Conservation (phyloP, 2,329 filamentous ascomycete species). For the Beauveria medogensis region DNA sequence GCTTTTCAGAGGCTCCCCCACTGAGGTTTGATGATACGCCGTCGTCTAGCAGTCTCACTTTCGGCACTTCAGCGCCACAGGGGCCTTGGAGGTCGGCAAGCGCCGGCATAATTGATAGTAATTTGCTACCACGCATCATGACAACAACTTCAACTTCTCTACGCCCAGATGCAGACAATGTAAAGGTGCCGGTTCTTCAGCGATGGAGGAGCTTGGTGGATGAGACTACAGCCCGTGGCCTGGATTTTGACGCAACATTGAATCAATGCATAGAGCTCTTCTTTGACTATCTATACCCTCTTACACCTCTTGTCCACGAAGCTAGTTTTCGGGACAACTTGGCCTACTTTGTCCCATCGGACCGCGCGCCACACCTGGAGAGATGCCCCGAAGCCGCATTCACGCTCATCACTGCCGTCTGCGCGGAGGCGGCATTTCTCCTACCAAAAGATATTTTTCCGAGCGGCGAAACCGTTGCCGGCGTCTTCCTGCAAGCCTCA, state of each 20-base stretch:
- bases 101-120: not conserved
- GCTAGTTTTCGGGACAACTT: conserved; percentile 29
- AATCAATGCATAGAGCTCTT: conserved; percentile 31
- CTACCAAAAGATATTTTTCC: conserved; percentile 32
- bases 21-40: not conserved
- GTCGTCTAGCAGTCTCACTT: not conserved
- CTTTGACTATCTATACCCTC: conserved; percentile 34
- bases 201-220: conserved; percentile 22
- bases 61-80: not conserved
- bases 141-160: not conserved
- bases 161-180: not conserved
- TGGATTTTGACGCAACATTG: conserved; percentile 20
- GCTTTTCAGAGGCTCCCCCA: not conserved
- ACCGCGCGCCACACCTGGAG: conserved; percentile 15
- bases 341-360: conserved; percentile 20
- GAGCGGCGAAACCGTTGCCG: conserved; percentile 27
- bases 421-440: conserved; percentile 32
- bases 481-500: conserved; percentile 32
- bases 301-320: conserved; percentile 34
- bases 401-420: conserved; percentile 35
- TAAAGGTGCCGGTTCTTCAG: conserved; percentile 17
- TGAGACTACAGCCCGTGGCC: conserved; percentile 18
- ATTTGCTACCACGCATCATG: not conserved
- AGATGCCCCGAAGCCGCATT: conserved; percentile 30
- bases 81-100: not conserved